These are phyloP conservation scores for Trichoderma reesei DNA, from an alignment of 495 filamentous ascomycete genomes.

Conservation along the genomic window DNA sequence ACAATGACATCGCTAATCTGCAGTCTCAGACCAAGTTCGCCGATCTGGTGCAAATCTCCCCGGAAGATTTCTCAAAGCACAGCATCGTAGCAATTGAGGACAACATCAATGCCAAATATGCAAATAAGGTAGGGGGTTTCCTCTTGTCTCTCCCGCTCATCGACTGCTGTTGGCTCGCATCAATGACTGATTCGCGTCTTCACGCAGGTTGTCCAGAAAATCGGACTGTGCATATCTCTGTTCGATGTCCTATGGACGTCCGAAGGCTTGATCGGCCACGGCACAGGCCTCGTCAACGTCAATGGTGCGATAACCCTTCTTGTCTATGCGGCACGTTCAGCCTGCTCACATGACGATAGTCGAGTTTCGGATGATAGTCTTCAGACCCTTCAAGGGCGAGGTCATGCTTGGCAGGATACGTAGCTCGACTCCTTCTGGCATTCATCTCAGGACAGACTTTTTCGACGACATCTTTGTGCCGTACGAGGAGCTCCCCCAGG, in stretches of 20 bases:
- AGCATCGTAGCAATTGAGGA: conserved; percentile 77
- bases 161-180: no score
- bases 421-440: conserved; percentile 58
- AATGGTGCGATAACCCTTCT: conserved; percentile 50
- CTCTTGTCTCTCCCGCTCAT: background rate
- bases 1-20: background rate
- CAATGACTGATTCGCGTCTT: background rate
- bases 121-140: conserved; percentile 60
- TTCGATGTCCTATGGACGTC: conserved; percentile 79
- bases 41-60: conserved; percentile 84
- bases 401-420: conserved; percentile 74
- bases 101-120: conserved; percentile 90
- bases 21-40: conserved; percentile 54
- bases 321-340: background rate
- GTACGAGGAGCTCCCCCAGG: conserved; percentile 55
- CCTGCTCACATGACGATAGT: conserved; percentile 40
- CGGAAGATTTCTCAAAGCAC: conserved; percentile 72
- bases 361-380: conserved; percentile 86
- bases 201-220: conserved; percentile 44
- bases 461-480: conserved; percentile 86
- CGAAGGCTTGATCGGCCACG: conserved; percentile 87
- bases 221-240: conserved; percentile 85
- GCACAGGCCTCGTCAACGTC: conserved; percentile 79
- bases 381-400: conserved; percentile 88
- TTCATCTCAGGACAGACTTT: conserved; percentile 74